These are phyloP conservation scores for Leccinum ochraceum DNA, from an alignment of 768 basidiomycete genomes.

Conservation along the genomic window DNA sequence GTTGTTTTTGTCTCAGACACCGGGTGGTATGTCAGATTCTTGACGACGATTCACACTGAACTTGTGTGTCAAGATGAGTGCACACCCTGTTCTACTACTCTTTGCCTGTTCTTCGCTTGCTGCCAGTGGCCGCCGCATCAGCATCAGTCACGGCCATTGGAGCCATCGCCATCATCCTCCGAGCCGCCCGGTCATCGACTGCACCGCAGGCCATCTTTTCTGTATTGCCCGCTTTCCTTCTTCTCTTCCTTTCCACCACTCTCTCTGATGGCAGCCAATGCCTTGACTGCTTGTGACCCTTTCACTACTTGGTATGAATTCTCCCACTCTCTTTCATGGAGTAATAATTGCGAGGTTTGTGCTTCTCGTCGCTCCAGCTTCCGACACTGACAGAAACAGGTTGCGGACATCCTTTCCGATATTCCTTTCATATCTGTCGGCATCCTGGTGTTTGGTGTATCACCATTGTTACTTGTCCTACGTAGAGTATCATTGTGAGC, in stretches of 20 bases:
- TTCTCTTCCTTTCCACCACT: conserved; percentile 16
- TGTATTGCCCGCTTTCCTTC: conserved; percentile 6
- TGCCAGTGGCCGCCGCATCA: conserved; percentile 11
- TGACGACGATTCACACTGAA: not conserved
- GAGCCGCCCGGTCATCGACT: conserved; percentile 8
- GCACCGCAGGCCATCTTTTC: not conserved
- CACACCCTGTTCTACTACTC: not conserved
- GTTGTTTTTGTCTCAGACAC: conserved; percentile 4
- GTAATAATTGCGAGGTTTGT: conserved; percentile 47
- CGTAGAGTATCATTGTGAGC: conserved; percentile 55
- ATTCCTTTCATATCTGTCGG: conserved; percentile 70
- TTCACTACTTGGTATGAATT: conserved; percentile 23
- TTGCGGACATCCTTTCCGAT: conserved; percentile 58
- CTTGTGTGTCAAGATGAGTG: not conserved
- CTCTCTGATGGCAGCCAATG: conserved; percentile 22
- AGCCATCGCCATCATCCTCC: not conserved
- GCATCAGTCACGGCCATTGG: conserved; percentile 2
- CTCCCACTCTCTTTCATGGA: conserved; percentile 37
- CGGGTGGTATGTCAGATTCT: not conserved
- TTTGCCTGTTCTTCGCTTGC: not conserved
- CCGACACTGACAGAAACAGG: conserved; percentile 35
- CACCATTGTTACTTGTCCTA: conserved; percentile 55
- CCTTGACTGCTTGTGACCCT: conserved; percentile 14
- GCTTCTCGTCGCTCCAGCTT: not conserved
- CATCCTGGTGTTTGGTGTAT: conserved; percentile 60